These are phyloP conservation scores for Exsudoporus floridanus DNA, from an alignment of 1,284 basidiomycete species.

Conservation along the genomic window DNA sequence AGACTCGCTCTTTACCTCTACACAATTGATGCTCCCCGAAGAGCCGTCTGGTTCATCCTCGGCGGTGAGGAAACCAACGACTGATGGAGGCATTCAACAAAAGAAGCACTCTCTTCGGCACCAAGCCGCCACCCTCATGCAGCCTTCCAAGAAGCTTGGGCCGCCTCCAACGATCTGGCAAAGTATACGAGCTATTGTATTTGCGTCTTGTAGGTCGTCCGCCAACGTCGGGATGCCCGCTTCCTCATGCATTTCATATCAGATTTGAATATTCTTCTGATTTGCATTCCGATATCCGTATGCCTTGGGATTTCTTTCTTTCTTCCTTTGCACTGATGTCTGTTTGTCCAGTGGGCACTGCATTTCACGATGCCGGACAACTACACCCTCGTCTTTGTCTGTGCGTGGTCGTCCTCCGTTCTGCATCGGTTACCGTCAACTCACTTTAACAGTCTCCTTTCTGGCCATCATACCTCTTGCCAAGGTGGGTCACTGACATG, in stretches of 20 bases:
- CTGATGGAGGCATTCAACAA: neutral
- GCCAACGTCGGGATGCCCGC: neutral
- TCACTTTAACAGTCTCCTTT: constrained; percentile 55
- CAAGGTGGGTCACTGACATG: constrained; percentile 44
- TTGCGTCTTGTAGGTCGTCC: constrained; percentile 48
- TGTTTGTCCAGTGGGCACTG: constrained; percentile 61
- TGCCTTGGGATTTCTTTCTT: constrained; percentile 24
- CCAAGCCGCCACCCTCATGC: constrained; percentile 23
- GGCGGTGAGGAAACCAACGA: constrained; percentile 5
- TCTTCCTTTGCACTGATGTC: constrained; percentile 2
- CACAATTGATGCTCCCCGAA: constrained; percentile 1
- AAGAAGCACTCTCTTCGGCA: constrained; percentile 14
- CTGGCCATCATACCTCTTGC: constrained; percentile 75
- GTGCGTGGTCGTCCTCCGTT: constrained; percentile 41
- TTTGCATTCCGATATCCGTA: constrained; percentile 72
- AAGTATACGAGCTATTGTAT: constrained; percentile 50
- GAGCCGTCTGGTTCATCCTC: constrained; percentile 15
- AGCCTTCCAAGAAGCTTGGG: constrained; percentile 41
- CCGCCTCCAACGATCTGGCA: constrained; percentile 41
- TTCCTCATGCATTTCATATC: constrained; percentile 5
- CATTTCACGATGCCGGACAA: constrained; percentile 56
- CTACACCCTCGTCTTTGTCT: constrained; percentile 69
- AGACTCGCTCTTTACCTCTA: constrained; percentile 7
- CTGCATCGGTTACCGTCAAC: constrained; percentile 3
- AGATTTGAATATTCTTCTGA: constrained; percentile 66